Base-by-base conservation (phyloP, 176 grass and related monocot genomes). In the Aegilops tauschii region DNA sequence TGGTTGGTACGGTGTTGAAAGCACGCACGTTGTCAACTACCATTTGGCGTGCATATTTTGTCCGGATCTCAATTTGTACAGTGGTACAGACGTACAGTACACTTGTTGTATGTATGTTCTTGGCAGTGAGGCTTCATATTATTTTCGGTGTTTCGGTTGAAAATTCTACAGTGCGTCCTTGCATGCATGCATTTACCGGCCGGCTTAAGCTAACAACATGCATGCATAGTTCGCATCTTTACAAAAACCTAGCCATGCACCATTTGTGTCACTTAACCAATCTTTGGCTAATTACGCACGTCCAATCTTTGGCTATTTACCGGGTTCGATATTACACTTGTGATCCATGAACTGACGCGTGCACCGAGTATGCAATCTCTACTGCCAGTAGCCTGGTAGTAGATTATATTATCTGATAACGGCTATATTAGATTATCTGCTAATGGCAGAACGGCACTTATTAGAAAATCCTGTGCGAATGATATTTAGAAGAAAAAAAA, bases 21-120 rank as follows among this genome's bases (percentile, higher is more conserved):
- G 72, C 65, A 66, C 42, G 3, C 27, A 77, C 61, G 39, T 67
- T 73, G 84, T 34, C 45, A 40, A 68, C 37, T 87, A 91, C 75
- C 35, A 25, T 69, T 79, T 87, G 35, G 27, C 73, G 44, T 58
- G 74, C 84, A 80, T 11, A 30, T 12, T 84, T 84, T 87, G 82
- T 75, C 65, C 44, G 42, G 27, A 61, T 75, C 76, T 69, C 75
- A 80, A 31, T 32, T 23, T 49, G 34, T 73, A 87, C 80, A 66
- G 79, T 90, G 25, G 23, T 31, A 29, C 36, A 37, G 31, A 32
- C 31, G 31, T 37, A 37, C 18, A 66, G 54, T 59, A 59, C 25
- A 64, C 25, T 87, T 76, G 74, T 90, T 87, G 61, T 80, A 84
- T 25, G 9, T 37, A 34, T 80, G 85, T 80, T 76, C 58, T 80